Conservation (phyloP, 2,329 filamentous ascomycete species). For the Davidsoniella neocaledoniae region DNA sequence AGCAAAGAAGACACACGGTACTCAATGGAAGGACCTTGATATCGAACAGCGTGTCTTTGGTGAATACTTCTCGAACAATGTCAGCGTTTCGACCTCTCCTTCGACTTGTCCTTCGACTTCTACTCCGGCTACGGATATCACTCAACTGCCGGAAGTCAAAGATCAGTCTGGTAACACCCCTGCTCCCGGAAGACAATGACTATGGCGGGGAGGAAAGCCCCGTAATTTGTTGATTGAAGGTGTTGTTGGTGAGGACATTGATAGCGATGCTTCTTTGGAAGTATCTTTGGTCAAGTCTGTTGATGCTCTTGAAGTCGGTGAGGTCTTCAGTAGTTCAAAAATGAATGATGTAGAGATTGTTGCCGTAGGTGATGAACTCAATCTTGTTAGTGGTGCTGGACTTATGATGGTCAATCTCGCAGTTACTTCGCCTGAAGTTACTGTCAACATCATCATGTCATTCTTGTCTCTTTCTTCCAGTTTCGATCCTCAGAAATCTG, state of each 20-base stretch:
- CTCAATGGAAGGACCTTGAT: constrained; percentile 23
- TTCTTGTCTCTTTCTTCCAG: no score
- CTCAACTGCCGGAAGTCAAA: not conserved
- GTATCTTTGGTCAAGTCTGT: no score
- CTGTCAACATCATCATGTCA: not conserved
- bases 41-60: constrained; percentile 25
- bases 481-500: no score
- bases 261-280: no score
- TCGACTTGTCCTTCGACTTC: not conserved
- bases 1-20: constrained; percentile 15
- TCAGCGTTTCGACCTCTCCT: not conserved
- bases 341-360: no score
- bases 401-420: no score
- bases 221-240: not conserved
- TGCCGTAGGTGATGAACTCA: no score
- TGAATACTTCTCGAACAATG: constrained; percentile 19
- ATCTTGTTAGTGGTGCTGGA: no score
- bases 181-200: constrained; percentile 13
- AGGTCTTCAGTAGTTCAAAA: no score
- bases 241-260: no score
- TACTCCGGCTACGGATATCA: not conserved
- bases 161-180: constrained; percentile 3
- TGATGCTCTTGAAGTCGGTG: no score
- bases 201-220: constrained; percentile 14
- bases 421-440: no score